phyloP scores from a whole-genome alignment of 2,329 filamentous ascomycete species.

The Fusarium irregulare region DNA sequence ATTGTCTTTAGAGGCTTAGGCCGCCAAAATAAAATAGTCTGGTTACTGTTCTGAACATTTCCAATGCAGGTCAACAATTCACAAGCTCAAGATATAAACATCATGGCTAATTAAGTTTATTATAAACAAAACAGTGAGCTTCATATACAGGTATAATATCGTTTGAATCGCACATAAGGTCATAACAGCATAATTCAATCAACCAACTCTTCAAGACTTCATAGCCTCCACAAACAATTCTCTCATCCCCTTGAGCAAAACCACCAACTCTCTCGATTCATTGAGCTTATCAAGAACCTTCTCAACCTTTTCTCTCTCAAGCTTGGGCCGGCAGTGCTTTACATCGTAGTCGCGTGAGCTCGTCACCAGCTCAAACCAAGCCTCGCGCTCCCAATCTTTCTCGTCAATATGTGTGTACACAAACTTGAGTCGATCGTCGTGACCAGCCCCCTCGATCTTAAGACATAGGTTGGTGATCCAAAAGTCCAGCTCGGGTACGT shows the following conservation, averaged over 20 bases:
- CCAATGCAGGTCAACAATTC: background rate
- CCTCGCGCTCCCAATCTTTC: conserved; percentile 87
- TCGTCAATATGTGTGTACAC: conserved; percentile 89
- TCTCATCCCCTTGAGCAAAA: conserved; percentile 84
- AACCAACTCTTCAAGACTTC: conserved; percentile 56
- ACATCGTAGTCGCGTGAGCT: conserved; percentile 87
- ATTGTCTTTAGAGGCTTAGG: background rate
- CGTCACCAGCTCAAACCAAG: conserved; percentile 92
- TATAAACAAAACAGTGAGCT: background rate
- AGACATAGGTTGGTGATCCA: conserved; percentile 94
- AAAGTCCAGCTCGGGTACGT: conserved; percentile 92
- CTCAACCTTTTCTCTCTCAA: conserved; percentile 82
- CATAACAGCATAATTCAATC: conserved; percentile 12
- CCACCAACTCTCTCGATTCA: conserved; percentile 78
- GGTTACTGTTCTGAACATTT: background rate
- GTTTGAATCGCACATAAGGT: conserved; percentile 19
- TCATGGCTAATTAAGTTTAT: background rate
- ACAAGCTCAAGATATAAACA: background rate
- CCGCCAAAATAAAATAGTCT: background rate
- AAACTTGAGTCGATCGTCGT: conserved; percentile 88
- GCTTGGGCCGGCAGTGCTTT: conserved; percentile 80
- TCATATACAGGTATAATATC: conserved; percentile 14
- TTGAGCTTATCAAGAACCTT: conserved; percentile 82
- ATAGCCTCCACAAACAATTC: conserved; percentile 78
- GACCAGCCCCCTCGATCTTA: conserved; percentile 87